These are phyloP conservation scores for Pascua guehoae DNA, from an alignment of 1,284 basidiomycete species.

Conservation along the genomic window DNA sequence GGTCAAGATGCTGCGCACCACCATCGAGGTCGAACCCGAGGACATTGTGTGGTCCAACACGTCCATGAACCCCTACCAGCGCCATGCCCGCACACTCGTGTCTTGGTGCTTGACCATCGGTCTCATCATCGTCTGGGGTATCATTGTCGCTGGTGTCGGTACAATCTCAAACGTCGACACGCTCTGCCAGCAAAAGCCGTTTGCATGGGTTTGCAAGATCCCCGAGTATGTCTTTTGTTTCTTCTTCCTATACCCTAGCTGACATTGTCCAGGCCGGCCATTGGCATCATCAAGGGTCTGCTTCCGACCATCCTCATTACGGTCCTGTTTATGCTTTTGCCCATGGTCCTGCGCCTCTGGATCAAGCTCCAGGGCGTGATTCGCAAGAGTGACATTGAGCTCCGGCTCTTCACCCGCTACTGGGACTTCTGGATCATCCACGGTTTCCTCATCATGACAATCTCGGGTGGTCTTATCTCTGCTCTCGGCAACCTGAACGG, in stretches of 20 bases:
- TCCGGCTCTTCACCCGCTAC: slow-evolving; percentile 85
- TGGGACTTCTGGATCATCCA: slow-evolving; percentile 90
- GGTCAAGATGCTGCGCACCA: slow-evolving; percentile 56
- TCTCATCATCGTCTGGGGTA: slow-evolving; percentile 56
- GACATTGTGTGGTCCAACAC: slow-evolving; percentile 87
- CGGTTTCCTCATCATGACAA: slow-evolving; percentile 81
- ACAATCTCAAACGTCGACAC: slow-evolving; percentile 73
- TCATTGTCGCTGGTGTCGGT: slow-evolving; percentile 77
- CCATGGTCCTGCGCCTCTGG: slow-evolving; percentile 65
- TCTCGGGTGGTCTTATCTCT: slow-evolving; percentile 73
- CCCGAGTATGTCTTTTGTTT: slow-evolving; percentile 45
- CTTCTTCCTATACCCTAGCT: neutral
- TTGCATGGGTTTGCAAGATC: slow-evolving; percentile 76
- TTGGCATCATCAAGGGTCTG: slow-evolving; percentile 88
- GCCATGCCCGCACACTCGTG: slow-evolving; percentile 51
- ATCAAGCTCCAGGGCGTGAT: slow-evolving; percentile 45
- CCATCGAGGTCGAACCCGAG: slow-evolving; percentile 61
- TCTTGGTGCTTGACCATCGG: slow-evolving; percentile 55
- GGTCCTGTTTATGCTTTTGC: slow-evolving; percentile 85
- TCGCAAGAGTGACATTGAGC: slow-evolving; percentile 70
- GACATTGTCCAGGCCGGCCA: slow-evolving; percentile 2
- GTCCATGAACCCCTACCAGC: slow-evolving; percentile 55
- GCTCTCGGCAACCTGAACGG: slow-evolving; percentile 60
- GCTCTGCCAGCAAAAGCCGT: slow-evolving; percentile 55
- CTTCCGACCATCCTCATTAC: slow-evolving; percentile 80